These are phyloP conservation scores for Podaxis carcinomalis DNA, from an alignment of 768 basidiomycete species.

Conservation along the genomic window DNA sequence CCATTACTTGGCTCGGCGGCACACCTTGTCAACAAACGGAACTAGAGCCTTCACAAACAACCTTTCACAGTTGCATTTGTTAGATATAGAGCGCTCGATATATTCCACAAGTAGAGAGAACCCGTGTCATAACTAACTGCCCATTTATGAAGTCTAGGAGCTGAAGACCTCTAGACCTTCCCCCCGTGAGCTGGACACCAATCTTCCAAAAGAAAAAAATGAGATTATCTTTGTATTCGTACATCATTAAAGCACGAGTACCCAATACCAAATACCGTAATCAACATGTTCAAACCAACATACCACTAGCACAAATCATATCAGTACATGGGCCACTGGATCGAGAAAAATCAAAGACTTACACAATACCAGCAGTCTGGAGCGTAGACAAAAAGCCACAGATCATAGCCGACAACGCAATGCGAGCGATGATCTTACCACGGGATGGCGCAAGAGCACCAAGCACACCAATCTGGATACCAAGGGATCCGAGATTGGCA, in stretches of 20 bases:
- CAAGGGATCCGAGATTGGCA: slow-evolving; percentile 81
- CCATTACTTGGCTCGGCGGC: background rate
- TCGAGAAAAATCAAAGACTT: slow-evolving; percentile 8
- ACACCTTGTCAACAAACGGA: no score
- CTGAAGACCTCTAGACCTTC: no score
- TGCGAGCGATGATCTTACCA: slow-evolving; percentile 63
- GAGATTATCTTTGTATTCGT: background rate
- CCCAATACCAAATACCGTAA: background rate
- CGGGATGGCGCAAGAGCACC: slow-evolving; percentile 47
- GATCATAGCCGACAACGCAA: slow-evolving; percentile 50
- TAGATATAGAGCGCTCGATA: no score
- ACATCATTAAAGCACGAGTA: background rate
- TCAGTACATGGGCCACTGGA: background rate
- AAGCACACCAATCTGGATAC: slow-evolving; percentile 67
- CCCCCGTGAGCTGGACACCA: no score
- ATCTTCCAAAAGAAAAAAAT: background rate
- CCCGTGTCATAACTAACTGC: no score
- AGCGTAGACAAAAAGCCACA: slow-evolving; percentile 32
- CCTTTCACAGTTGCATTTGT: no score
- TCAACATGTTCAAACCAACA: slow-evolving; percentile 32
- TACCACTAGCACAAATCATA: slow-evolving; percentile 31
- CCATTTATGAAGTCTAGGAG: no score
- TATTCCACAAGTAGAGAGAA: no score
- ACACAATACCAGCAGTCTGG: slow-evolving; percentile 32
- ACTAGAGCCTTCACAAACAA: no score